Base-by-base conservation (phyloP, 2,329 filamentous ascomycete genomes). In the Endocalyx cinctus region DNA sequence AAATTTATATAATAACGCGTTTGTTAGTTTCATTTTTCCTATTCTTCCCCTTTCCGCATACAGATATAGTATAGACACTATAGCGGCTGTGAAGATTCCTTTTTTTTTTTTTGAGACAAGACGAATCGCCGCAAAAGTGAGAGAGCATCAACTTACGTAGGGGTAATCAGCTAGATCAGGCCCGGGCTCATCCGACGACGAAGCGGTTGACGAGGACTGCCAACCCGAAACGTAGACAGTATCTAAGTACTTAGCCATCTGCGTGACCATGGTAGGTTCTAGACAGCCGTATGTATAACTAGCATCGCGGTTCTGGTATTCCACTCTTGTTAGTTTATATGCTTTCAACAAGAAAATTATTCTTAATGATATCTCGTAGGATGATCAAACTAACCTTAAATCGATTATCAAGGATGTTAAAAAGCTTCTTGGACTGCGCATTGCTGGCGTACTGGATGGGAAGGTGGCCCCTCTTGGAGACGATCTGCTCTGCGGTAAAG, bases 221-320 rank as follows among this genome's bases (percentile, higher is more conserved):
- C 92, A 98, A 45, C 92, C 92, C 34, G 92, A 97, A 42, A 98
- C 92, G 62, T 98, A 98, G 59, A 98, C 87, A 20, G 92, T 98
- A 59, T 98, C 92, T 42, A 98, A 75, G 63, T 94, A 97, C 67
- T 97, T 95, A 52, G 90, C 90, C 92, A 98, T 98, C 64, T 98
- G 92, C 17, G 92, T 97, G 59, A 98, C 77, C 86, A 96, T 96
- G 36, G 94, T 95, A 10, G 92, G 92, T 59, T 98, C 92, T 46
- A 98, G 74, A 67, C 92, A 97, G 55, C 92, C 92, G 59, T 96
- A 98, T 37, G 92, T 98, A 69, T 83, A 94, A 65, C 87, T 94
- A 29, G 86, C 86, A 55, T 92, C 84, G 52, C 79, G 79, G 56
- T 75, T 84, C 86, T 94, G 48, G 38, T 11, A 23, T 16, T 6